phyloP scores from a whole-genome alignment of 2,329 filamentous ascomycete genomes.

The Emmonsiellopsis sp. region DNA sequence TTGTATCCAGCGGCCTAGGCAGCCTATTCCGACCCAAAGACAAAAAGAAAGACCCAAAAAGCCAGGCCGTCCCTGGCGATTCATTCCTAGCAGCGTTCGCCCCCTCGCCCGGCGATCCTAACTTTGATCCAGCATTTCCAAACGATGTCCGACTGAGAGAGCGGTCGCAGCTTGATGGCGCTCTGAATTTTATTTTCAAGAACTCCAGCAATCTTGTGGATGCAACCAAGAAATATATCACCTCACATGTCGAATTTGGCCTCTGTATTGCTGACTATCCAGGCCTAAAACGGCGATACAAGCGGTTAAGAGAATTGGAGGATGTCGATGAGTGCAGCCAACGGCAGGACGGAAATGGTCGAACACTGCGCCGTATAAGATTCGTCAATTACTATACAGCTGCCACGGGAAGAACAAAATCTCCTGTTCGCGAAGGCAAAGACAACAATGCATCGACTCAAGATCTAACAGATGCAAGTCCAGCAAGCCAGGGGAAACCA shows the following conservation, averaged over 20 bases:
- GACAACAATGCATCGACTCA: background rate
- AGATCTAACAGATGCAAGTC: background rate
- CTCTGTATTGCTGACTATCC: slow-evolving; percentile 69
- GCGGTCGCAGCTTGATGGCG: slow-evolving; percentile 53
- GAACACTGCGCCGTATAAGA: slow-evolving; percentile 45
- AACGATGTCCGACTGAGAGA: slow-evolving; percentile 66
- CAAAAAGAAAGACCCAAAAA: slow-evolving; percentile 15
- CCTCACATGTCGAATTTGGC: slow-evolving; percentile 77
- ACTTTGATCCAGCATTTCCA: slow-evolving; percentile 65
- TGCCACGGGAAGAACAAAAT: slow-evolving; percentile 64
- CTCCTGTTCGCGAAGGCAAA: slow-evolving; percentile 9
- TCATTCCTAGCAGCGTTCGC: slow-evolving; percentile 11
- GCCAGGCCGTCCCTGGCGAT: slow-evolving; percentile 5
- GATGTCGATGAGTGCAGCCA: slow-evolving; percentile 51
- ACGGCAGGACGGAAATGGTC: slow-evolving; percentile 21
- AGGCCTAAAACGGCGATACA: slow-evolving; percentile 62
- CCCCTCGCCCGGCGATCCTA: slow-evolving; percentile 38
- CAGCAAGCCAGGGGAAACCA: background rate
- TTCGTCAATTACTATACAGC: slow-evolving; percentile 89
- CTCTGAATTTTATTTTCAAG: slow-evolving; percentile 72
- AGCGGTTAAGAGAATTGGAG: slow-evolving; percentile 60
- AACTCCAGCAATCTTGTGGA: slow-evolving; percentile 63
- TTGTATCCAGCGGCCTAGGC: slow-evolving; percentile 70
- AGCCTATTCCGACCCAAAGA: slow-evolving; percentile 58
- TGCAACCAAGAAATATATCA: slow-evolving; percentile 64